phyloP scores from a whole-genome alignment of 371 early-diverging fungal species.

The Actinomortierella ambigua region DNA sequence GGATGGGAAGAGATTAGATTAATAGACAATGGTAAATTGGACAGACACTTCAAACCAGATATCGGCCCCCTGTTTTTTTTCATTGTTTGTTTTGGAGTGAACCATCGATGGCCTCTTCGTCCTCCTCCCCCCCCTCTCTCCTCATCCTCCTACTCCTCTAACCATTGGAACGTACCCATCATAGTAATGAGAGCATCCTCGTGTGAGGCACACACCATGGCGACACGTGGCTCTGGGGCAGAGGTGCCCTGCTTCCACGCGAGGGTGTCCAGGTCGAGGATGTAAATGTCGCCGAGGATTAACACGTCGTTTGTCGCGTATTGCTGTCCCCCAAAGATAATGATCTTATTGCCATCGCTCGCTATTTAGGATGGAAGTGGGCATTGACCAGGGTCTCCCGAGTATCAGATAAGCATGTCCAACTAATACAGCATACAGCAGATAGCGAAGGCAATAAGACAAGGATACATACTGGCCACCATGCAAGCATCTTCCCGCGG shows the following conservation, averaged over 20 bases:
- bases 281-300: slow-evolving; percentile 13
- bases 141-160: too few species aligned
- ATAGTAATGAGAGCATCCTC: slow-evolving; percentile 25
- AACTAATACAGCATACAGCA: too few species aligned
- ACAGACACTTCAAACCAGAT: too few species aligned
- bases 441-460: background rate
- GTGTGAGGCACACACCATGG: slow-evolving; percentile 19
- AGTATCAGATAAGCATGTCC: too few species aligned
- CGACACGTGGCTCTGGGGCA: slow-evolving; percentile 5
- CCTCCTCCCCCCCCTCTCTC: too few species aligned
- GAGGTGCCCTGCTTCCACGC: slow-evolving; percentile 12
- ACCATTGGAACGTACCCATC: slow-evolving; percentile 40
- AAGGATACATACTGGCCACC: slow-evolving; percentile 23
- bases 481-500: slow-evolving; percentile 25
- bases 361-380: background rate
- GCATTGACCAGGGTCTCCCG: too few species aligned
- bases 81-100: too few species aligned
- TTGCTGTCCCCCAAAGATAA: slow-evolving; percentile 23
- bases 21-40: too few species aligned
- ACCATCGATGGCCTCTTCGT: too few species aligned
- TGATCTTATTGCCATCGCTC: slow-evolving; percentile 10
- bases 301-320: background rate
- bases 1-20: too few species aligned
- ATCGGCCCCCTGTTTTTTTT: too few species aligned
- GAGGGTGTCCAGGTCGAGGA: slow-evolving; percentile 19